A percentile compares a stretch with the other conserved stretches of the same genome.
Conservation (phyloP, 331 rosid genomes). For the Quercus phellos region DNA sequence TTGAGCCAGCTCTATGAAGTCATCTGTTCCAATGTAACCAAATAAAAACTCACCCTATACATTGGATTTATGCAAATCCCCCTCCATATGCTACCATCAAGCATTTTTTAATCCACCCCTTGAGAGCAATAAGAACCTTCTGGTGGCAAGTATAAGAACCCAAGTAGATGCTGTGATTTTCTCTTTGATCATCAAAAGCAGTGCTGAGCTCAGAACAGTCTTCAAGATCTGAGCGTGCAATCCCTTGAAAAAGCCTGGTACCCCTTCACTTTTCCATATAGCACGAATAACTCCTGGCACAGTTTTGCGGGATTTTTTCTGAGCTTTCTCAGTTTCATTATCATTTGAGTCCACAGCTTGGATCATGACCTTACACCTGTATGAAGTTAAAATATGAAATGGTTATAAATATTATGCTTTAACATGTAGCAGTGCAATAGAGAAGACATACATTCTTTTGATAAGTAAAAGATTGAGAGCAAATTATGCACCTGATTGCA, state of each 20-base stretch:
- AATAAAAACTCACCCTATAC: slow-evolving; percentile 13
- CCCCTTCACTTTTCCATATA: slow-evolving; percentile 87
- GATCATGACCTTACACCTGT: slow-evolving; percentile 97
- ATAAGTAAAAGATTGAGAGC: slow-evolving; percentile 16
- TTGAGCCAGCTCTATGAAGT: background rate
- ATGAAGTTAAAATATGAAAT: slow-evolving; percentile 12
- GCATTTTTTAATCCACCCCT: slow-evolving; percentile 49
- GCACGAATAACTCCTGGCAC: slow-evolving; percentile 41
- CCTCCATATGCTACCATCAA: slow-evolving; percentile 25
- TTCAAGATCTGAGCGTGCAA: slow-evolving; percentile 92
- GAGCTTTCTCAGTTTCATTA: slow-evolving; percentile 31
- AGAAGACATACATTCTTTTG: background rate
- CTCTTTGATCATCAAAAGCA: slow-evolving; percentile 98
- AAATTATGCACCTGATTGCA: slow-evolving; percentile 70
- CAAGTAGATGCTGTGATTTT: slow-evolving; percentile 81
- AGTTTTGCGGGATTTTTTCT: slow-evolving; percentile 47
- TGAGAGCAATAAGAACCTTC: slow-evolving; percentile 59
- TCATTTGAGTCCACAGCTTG: slow-evolving; percentile 74
- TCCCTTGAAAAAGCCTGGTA: slow-evolving; percentile 84
- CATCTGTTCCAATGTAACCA: background rate
- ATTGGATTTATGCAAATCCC: slow-evolving; percentile 14
- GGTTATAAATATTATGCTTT: slow-evolving; percentile 15
- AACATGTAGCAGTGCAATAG: background rate
- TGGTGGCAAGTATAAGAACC: slow-evolving; percentile 80
- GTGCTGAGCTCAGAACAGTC: slow-evolving; percentile 92